Evolutionary conservation across 345 rosid genomes (phyloP), one percentile per base, ranked within the genome.

Genomic region (Durio zibethinus): DNA sequence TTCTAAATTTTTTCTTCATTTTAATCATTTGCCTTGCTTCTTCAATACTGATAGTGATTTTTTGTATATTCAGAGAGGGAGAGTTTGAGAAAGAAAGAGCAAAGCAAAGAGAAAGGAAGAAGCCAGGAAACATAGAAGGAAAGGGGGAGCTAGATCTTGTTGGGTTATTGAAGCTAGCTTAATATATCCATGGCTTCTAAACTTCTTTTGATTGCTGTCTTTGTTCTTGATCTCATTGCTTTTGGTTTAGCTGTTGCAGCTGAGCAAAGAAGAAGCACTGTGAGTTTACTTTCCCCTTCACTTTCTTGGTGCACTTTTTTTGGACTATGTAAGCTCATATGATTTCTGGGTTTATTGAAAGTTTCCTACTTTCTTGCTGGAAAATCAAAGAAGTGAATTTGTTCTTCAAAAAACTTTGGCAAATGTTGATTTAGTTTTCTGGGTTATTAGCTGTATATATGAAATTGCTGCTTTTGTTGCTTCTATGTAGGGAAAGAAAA

Each of bases 211-310:
- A 85, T 93, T 54, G 57, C 78, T 0, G 97, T 93, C 76, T 88
- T 90, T 86, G 40, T 95, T 61, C 77, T 92, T 16, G 93, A 95
- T 81, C 89, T 95, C 85, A 84, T 95, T 83, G 99, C 99, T 77
- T 93, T 95, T 61, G 92, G 91, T n/a, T 83, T 95, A 73, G 98
- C 98, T 77, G 88, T 92, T 60, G 99, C 96, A 52, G 98, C 98
- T 64, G 99, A 95, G 86, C 99, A 92, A 83, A 90, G 98, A 77
- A 88, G 98, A 87, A 95, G 94, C 86, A 90, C 90, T 65, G 99
- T 95, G 63, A 92, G 97, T 83, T 31, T 5, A 10, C 40, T 52
- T 59, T 21, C 50, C 12, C 71, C 50, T 12, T 57, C 45, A 45
- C 72, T 50, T 40, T 11, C 21, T 62, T 47, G 18, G 42, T 2